Base-by-base conservation (phyloP, 441 rosid genomes). In the Biscutella auriculata region DNA sequence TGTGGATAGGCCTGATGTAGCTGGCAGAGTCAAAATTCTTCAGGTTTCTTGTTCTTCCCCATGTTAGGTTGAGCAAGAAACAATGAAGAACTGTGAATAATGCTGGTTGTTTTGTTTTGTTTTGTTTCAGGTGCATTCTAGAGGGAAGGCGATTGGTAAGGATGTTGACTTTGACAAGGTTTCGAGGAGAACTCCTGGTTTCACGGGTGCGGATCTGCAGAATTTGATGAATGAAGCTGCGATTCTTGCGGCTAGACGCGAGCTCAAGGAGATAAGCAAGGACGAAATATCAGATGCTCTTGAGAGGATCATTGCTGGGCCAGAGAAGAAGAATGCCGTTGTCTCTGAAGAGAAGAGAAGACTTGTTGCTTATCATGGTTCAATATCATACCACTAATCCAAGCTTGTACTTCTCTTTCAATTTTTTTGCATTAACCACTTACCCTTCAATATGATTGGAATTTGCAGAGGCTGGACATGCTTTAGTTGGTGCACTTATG, bases 201-300 rank as follows among this genome's bases (percentile, higher is more conserved):
- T 90, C 66, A 87, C 95, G 0, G 97, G 97, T 33, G 95, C 95
- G 13, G 95, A 90, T 76, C 62, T 90, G 79, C 97, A 85, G 83
- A 87, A 90, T 67, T 69, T 90, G 69, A 90, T 90, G 97, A 90
- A 87, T 55, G 97, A 90, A 60, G 97, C 97, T 10, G 97, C 97
- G 51, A 88, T 88, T 67, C 83, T 88, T 60, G 97, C 97, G 0
- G 97, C 97, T 45, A 78, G 95, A 65, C 94, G 95, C 48, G 89
- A 87, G 45, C 95, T 90, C 7, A 90, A 90, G 82, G 95, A 90
- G 75, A 87, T 90, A 51, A 90, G 97, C 76, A 87, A 90, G 49
- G 97, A 90, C 60, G 97, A 87, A 78, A 90, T 90, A 62, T 75
- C 97, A 0, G 97, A 90, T 83, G 97, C 95, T 51, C 71, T 90